phyloP scores from a whole-genome alignment of 1,284 basidiomycete species.

The Boletus sp. region DNA sequence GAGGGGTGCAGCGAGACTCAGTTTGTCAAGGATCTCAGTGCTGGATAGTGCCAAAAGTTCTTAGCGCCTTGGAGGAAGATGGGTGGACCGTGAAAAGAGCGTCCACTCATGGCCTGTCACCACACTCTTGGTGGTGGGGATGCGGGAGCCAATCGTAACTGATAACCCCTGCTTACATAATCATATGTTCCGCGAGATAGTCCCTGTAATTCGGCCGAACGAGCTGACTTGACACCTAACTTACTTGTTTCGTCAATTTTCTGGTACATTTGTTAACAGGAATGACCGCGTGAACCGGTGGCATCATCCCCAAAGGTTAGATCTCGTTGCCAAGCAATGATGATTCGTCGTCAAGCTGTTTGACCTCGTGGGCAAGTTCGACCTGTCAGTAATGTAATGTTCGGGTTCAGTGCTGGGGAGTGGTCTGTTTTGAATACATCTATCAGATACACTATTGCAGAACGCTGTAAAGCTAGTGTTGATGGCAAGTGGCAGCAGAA shows the following conservation, averaged over 20 bases:
- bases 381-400: no score
- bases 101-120: background rate
- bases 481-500: no score
- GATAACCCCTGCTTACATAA: slow-evolving; percentile 2
- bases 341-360: background rate
- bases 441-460: no score
- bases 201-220: slow-evolving; percentile 4
- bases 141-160: no score
- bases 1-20: background rate
- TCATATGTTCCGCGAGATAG: background rate
- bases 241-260: slow-evolving; percentile 1
- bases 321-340: background rate
- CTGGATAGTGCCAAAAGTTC: background rate
- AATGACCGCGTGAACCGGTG: background rate
- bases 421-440: no score
- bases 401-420: no score
- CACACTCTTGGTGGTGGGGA: background rate
- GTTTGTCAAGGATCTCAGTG: background rate
- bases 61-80: background rate
- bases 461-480: no score
- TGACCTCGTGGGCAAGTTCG: background rate
- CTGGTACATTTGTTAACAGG: background rate
- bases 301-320: background rate
- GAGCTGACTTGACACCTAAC: background rate
- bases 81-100: background rate